A percentile compares a stretch with the other conserved stretches of the same genome.
These are phyloP conservation scores for Pedinophyceae sp. DNA, from an alignment of 139 green algal genomes.

Conservation along the genomic window DNA sequence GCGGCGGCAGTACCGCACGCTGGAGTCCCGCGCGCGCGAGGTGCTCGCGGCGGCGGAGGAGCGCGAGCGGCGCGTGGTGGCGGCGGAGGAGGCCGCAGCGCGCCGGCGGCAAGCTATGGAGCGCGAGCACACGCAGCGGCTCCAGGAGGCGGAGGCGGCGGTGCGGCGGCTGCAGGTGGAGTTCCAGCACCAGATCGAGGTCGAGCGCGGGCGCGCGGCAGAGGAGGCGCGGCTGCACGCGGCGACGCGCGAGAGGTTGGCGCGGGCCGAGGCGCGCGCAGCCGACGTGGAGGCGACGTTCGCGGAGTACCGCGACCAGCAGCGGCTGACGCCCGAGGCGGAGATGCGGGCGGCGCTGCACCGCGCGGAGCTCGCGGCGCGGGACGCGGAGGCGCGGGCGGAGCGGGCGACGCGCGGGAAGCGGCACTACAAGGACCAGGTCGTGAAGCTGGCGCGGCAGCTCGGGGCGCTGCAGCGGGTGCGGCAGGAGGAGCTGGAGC, in stretches of 20 bases:
- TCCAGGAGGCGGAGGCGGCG: constrained; percentile 9
- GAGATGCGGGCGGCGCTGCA: constrained; percentile 24
- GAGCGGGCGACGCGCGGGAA: constrained; percentile 10
- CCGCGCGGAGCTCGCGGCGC: constrained; percentile 12
- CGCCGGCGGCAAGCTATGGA: constrained; percentile 27
- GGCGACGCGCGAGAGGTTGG: constrained; percentile 22
- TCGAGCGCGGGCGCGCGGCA: constrained; percentile 25
- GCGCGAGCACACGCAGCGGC: constrained; percentile 25
- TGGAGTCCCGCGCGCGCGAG: constrained; percentile 25
- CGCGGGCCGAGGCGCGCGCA: constrained; percentile 17
- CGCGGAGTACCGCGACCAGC: constrained; percentile 4
- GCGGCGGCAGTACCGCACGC: constrained; percentile 12
- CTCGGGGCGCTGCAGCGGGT: constrained; percentile 20
- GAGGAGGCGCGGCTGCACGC: constrained; percentile 24
- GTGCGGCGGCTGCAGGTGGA: constrained; percentile 33
- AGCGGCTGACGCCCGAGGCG: constrained; percentile 19
- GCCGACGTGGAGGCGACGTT: constrained; percentile 26
- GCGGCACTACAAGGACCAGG: constrained; percentile 32
- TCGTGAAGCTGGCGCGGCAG: constrained; percentile 21
- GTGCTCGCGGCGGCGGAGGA: constrained; percentile 20
- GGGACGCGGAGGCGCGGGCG: constrained; percentile 10
- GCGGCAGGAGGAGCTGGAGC: constrained; percentile 15
- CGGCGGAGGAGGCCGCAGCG: constrained; percentile 22
- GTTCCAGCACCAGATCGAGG: constrained; percentile 50
- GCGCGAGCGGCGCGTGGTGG: constrained; percentile 26